phyloP scores from a whole-genome alignment of 2,329 filamentous ascomycete genomes.

The Exophiala xenobiotica region DNA sequence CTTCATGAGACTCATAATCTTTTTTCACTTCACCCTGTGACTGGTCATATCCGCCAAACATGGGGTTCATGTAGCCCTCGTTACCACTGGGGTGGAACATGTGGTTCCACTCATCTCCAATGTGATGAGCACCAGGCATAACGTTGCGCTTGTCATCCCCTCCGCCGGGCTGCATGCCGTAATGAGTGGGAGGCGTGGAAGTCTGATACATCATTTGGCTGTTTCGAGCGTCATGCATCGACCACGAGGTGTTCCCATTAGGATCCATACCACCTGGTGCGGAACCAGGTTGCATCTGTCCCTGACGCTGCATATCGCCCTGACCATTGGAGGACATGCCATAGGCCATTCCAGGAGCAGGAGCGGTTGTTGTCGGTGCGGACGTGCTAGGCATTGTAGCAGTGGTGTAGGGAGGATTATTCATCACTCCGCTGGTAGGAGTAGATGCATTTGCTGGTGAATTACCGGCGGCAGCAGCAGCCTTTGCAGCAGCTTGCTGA shows the following conservation, averaged over 20 bases:
- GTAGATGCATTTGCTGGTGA: conserved; percentile 25
- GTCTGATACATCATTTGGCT: conserved; percentile 34
- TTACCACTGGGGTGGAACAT: conserved; percentile 75
- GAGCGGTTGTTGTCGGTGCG: conserved; percentile 28
- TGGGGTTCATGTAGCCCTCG: conserved; percentile 62
- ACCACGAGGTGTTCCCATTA: conserved; percentile 38
- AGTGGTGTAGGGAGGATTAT: conserved; percentile 29
- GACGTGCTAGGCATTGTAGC: conserved; percentile 28
- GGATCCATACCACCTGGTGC: conserved; percentile 25
- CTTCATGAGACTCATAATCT: conserved; percentile 51
- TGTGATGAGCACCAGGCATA: conserved; percentile 58
- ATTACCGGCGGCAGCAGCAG: conserved; percentile 17
- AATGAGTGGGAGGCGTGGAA: conserved; percentile 28
- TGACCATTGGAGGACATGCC: conserved; percentile 26
- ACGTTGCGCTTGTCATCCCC: conserved; percentile 46
- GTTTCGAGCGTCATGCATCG: conserved; percentile 45
- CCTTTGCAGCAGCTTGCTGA: conserved; percentile 42
- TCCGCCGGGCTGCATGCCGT: conserved; percentile 26
- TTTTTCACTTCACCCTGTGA: conserved; percentile 60
- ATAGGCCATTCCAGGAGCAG: conserved; percentile 29
- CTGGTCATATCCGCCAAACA: conserved; percentile 68
- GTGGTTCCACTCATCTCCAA: conserved; percentile 68
- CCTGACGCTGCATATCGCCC: conserved; percentile 28
- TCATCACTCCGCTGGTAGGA: conserved; percentile 24
- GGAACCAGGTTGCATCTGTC: conserved; percentile 26